Conservation (phyloP, 73 alveolate genomes). For the Tetrahymena borealis region DNA sequence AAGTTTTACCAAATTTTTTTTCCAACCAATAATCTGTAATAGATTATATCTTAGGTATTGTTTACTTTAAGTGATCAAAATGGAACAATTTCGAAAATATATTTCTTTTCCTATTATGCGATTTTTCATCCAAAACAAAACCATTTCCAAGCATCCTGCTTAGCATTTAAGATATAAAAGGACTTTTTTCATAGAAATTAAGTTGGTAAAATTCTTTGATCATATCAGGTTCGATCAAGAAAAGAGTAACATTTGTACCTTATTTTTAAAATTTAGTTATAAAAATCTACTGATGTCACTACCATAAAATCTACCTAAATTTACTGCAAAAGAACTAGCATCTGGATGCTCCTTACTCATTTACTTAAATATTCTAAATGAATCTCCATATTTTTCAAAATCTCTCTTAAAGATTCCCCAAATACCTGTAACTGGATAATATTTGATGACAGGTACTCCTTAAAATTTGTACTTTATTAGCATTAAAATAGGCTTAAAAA, state of each 20-base stretch:
- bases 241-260: background rate
- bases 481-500: background rate
- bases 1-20: background rate
- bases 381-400: background rate
- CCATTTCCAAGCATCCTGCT: background rate
- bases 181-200: background rate
- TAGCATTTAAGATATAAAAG: background rate
- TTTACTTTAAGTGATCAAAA: background rate
- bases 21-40: background rate
- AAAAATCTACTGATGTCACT: no score
- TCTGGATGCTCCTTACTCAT: background rate
- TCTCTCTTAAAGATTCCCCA: background rate
- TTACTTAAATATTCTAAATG: background rate
- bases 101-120: background rate
- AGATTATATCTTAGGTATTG: background rate
- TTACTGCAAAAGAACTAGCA: background rate
- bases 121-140: background rate
- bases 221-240: background rate
- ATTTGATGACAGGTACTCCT: background rate
- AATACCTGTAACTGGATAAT: background rate
- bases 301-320: background rate
- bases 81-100: background rate
- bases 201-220: background rate
- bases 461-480: background rate
- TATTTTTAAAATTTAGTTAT: background rate